Base-by-base conservation (phyloP, 2,329 filamentous ascomycete genomes). In the Hypoxylon sp. region DNA sequence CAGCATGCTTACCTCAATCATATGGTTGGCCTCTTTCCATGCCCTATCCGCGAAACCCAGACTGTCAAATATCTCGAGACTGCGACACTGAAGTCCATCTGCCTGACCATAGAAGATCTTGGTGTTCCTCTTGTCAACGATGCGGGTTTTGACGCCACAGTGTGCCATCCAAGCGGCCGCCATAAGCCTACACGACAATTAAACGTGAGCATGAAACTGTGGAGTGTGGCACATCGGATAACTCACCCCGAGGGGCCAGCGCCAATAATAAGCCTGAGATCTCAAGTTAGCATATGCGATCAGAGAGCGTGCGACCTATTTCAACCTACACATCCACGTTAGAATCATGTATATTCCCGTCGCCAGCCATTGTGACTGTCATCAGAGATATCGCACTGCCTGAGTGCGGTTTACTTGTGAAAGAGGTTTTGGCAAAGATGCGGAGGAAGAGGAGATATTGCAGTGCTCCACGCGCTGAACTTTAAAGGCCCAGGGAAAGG, bases 41-140 rank as follows among this genome's bases (percentile, higher is more conserved):
- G 78, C 81, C 4, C 80, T 73, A 55, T 89, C 80, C 1, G 74
- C 84, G 52, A 91, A 82, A 0, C 83, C 87, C 53, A 91, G 84
- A 40, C 81, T 84, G 60, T 91, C 85, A 48, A 90, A 82, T 12
- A 90, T 88, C 68, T 91, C 85, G 1, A 89, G 74, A 0, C 83
- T 89, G 3, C 86, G 82, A 60, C 80, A 83, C 67, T 89, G 83
- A 1, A 78, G 66, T 0, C 76, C 75, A 44, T 79, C 74, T 25
- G 76, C 75, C 52, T 79, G 74, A 2, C 76, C 74, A 15, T 65
- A 69, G 55, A 69, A 72, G 43, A 77, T 64, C 51, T 74, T 67
- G 42, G 63, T 55, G 37, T 67, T 66, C 26, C 75, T 67, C 59
- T 77, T 77, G 59, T 78, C 75, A 7, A 78, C 62, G n/a, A 77